Evolutionary conservation across 2,329 filamentous ascomycete genomes (phyloP), one percentile per base, ranked within the genome.

Genomic region (Eutypella sp.): DNA sequence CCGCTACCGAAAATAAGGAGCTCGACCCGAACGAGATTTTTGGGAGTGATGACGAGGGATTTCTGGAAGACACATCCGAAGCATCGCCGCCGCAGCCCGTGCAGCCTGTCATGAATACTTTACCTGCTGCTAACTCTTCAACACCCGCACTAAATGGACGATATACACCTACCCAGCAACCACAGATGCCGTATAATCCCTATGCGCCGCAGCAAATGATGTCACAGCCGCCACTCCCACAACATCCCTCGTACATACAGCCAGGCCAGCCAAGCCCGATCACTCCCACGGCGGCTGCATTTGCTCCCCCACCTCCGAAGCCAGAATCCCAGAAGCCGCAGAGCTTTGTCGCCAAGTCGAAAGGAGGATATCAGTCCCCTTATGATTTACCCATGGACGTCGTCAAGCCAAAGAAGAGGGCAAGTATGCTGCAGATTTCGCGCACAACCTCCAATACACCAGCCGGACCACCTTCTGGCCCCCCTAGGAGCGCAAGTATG

Each of bases 311-410:
- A 20, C 63, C 66, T 33, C 56, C 60, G 1, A 65, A 62, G 11
- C 73, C 74, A n/a, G 70, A 76, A 50, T 56, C 77, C 47, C 66
- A 67, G 24, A 82, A 82, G 66, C 74, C 81, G 1, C 82, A 95
- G 62, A 97, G 92, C 66, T 99, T 96, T 66, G 89, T 80, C 5
- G 86, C 92, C 65, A 95, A 95, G 65, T 73, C 89, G 3, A 97
- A 95, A 67, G 88, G 88, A 46, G 91, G 92, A 7, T 99, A 99
- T 63, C 79, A 85, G 41, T 97, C 92, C 18, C 93, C 93, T 0
- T 99, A 96, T 58, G 95, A 99, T 68, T 74, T 99, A 18, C 93
- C 93, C 4, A 88, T 93, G 67, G 92, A 96, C 45, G 78, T 99
- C 24, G 79, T 86, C 23, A 86, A 85, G 55, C 82, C 85, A 58